A percentile compares a stretch with the other conserved stretches of the same genome.
Evolutionary conservation across 2,329 filamentous ascomycete genomes (phyloP).

Genomic region (Ceratocystiopsis brevicomis): DNA sequence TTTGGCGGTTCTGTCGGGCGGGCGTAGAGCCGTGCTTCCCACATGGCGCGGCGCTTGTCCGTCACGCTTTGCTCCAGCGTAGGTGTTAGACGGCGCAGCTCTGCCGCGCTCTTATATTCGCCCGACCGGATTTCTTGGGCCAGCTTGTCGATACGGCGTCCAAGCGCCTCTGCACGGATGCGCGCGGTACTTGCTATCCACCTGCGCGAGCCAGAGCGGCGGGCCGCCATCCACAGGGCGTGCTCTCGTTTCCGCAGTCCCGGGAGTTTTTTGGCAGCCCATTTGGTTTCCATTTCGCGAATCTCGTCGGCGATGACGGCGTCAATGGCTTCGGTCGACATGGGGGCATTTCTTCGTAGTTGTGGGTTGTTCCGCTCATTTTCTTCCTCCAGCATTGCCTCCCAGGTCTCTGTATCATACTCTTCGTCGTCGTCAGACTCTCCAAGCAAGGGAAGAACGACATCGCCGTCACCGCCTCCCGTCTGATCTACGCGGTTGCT

Average conservation of each 20-base stretch:
- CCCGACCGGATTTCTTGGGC: conserved; percentile 29
- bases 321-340: conserved; percentile 26
- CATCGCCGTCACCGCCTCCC: conserved; percentile 13
- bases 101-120: conserved; percentile 30
- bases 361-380: conserved; percentile 15
- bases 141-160: conserved; percentile 35
- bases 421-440: conserved; percentile 30
- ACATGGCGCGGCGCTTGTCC: conserved; percentile 34
- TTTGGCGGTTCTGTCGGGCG: conserved; percentile 18
- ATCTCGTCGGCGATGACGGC: conserved; percentile 36
- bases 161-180: conserved; percentile 22
- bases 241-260: conserved; percentile 37
- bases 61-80: conserved; percentile 47
- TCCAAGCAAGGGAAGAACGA: conserved; percentile 14
- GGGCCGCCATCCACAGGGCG: conserved; percentile 40
- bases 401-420: conserved; percentile 18
- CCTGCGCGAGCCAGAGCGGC: conserved; percentile 21
- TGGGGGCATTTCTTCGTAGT: conserved; percentile 16
- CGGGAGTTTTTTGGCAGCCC: conserved; percentile 39
- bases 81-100: conserved; percentile 35
- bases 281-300: conserved; percentile 30
- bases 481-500: neutral
- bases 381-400: conserved; percentile 41
- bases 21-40: conserved; percentile 21
- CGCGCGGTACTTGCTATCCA: conserved; percentile 25